Evolutionary conservation across 2,329 filamentous ascomycete species (phyloP).

Genomic region (Hymenoscyphus salicellus): DNA sequence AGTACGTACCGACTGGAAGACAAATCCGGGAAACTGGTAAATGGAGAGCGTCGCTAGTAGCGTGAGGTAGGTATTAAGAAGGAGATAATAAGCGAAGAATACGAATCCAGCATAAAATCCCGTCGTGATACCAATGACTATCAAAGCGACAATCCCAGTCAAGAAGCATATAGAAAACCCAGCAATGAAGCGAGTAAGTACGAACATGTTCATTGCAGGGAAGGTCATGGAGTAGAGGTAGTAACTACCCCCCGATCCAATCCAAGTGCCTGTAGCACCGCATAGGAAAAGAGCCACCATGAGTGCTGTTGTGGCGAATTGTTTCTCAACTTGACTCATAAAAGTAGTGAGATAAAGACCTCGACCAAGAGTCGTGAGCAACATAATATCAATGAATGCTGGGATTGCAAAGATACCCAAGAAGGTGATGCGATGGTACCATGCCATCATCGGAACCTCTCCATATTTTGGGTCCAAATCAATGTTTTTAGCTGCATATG

Average conservation of each 20-base stretch:
- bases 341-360: slow-evolving; percentile 58
- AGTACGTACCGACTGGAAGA: slow-evolving; percentile 17
- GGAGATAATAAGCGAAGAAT: slow-evolving; percentile 58
- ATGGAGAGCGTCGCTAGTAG: slow-evolving; percentile 48
- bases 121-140: slow-evolving; percentile 46
- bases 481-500: slow-evolving; percentile 50
- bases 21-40: slow-evolving; percentile 30
- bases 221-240: slow-evolving; percentile 58
- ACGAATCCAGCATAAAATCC: slow-evolving; percentile 49
- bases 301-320: slow-evolving; percentile 53
- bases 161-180: slow-evolving; percentile 43
- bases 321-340: slow-evolving; percentile 51
- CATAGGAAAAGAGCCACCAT: slow-evolving; percentile 58
- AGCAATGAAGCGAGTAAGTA: slow-evolving; percentile 45
- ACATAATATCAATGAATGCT: slow-evolving; percentile 57
- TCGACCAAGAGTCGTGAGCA: slow-evolving; percentile 57
- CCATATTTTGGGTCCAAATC: slow-evolving; percentile 48
- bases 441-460: slow-evolving; percentile 41
- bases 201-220: slow-evolving; percentile 42
- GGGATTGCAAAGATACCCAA: slow-evolving; percentile 61
- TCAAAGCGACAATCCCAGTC: slow-evolving; percentile 45
- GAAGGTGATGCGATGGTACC: slow-evolving; percentile 41
- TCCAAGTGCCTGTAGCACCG: slow-evolving; percentile 61
- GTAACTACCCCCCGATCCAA: slow-evolving; percentile 59
- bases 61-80: slow-evolving; percentile 56